phyloP scores from a whole-genome alignment of 1,139 yeast genomes.

The Blastobotrys aristatus region DNA sequence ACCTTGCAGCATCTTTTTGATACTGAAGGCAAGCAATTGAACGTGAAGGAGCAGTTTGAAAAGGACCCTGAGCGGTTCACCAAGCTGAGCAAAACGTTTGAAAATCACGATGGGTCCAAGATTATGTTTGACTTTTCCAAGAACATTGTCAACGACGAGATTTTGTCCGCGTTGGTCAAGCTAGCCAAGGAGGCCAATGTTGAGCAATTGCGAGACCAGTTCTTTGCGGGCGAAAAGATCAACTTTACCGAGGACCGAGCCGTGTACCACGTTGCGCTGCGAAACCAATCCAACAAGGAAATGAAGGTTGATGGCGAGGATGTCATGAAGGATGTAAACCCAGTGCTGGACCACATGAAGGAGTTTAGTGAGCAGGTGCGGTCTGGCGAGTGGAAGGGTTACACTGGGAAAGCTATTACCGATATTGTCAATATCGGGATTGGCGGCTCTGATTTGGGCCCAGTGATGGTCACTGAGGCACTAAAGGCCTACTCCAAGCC shows the following conservation, averaged over 20 bases:
- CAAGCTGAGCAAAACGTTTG: slow-evolving; percentile 70
- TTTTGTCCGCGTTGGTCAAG: slow-evolving; percentile 57
- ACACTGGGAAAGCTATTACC: slow-evolving; percentile 88
- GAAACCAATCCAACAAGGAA: slow-evolving; percentile 79
- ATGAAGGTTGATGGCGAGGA: slow-evolving; percentile 87
- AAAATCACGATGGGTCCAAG: slow-evolving; percentile 79
- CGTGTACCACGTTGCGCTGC: slow-evolving; percentile 90
- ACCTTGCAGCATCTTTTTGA: slow-evolving; percentile 67
- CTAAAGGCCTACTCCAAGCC: slow-evolving; percentile 81
- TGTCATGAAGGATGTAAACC: slow-evolving; percentile 85
- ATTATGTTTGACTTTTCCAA: slow-evolving; percentile 92
- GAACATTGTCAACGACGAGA: slow-evolving; percentile 84
- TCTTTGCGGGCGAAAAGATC: slow-evolving; percentile 91
- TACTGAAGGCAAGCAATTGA: slow-evolving; percentile 58
- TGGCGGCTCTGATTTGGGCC: slow-evolving; percentile 98
- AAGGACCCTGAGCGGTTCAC: slow-evolving; percentile 69
- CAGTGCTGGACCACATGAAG: slow-evolving; percentile 90
- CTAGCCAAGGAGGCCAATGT: slow-evolving; percentile 90
- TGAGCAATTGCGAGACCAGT: slow-evolving; percentile 78
- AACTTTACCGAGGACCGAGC: slow-evolving; percentile 96
- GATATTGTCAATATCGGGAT: slow-evolving; percentile 97
- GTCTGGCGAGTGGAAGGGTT: slow-evolving; percentile 94
- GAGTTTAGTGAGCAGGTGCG: slow-evolving; percentile 87
- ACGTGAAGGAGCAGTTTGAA: slow-evolving; percentile 71
- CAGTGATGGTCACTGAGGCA: slow-evolving; percentile 99